Base-by-base conservation (phyloP, 2,329 filamentous ascomycete genomes). In the Xylariales sp. region DNA sequence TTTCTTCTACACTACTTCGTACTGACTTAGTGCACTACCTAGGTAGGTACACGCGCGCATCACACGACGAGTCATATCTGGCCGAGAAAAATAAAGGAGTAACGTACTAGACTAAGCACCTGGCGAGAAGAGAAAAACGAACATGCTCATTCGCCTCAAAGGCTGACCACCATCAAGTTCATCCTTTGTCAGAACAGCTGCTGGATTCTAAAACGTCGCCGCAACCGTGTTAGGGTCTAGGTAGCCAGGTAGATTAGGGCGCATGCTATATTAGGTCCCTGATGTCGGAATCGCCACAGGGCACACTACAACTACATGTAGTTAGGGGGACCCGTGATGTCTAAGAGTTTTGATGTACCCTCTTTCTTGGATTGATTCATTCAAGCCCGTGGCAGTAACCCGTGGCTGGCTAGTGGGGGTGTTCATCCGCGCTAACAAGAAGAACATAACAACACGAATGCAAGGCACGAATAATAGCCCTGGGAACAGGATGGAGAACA, bases 111-210 rank as follows among this genome's bases (percentile, higher is more conserved):
- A 5, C 32, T 34, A 34, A 34, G 36, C 9, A 36, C 34, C 34
- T 28, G 23, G 34, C n/a, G 34, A 55, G 3, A 55, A 28, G n/a
- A 23, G 28, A 55, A 16, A 16, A 39, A 10, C 8, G 9, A 39
- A 39, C 23, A n/a, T 23, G 39, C 54, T 56, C 54, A 46, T 36
- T 46, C 36, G 43, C 30, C 43, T 48, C 16, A 14, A 14, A 23
- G 55, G 41, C 55, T 58, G 55, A 58, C 43, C 43, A 58, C 55
- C 55, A 58, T 28, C 55, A n/a, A 16, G 43, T 23, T 23, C 43
- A 36, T 46, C 12, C 43, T 36, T 58, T 48, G 54, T 34, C 39
- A 45, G 39, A 41, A 32, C 18, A 56, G 54, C 23, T 45, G 54
- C 39, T 18, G 6, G n/a, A 48, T 48, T 41, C 45, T 50, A 23